Evolutionary conservation across 495 filamentous ascomycete species (phyloP).

Genomic region (Podospora fimiseda): DNA sequence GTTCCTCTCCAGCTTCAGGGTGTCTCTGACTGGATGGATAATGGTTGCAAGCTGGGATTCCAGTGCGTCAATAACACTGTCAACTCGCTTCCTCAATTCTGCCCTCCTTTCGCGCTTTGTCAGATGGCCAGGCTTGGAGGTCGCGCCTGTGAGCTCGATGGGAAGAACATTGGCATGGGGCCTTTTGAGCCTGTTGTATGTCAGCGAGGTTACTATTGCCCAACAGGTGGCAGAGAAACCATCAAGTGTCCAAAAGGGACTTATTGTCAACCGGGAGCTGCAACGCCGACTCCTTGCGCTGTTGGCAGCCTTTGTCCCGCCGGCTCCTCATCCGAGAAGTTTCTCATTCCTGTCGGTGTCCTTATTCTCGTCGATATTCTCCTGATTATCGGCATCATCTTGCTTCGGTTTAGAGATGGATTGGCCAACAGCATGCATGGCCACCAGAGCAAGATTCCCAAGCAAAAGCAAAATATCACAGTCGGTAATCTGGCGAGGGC

Average conservation of each 20-base stretch:
- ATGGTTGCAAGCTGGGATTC: conserved; percentile 36
- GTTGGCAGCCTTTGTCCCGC: conserved; percentile 36
- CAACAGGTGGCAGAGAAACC: conserved; percentile 23
- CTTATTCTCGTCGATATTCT: conserved; percentile 37
- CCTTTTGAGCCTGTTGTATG: conserved; percentile 42
- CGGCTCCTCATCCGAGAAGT: conserved; percentile 28
- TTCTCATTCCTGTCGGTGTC: conserved; percentile 36
- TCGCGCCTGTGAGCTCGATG: conserved; percentile 22
- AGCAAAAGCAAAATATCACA: neutral
- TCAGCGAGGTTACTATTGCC: conserved; percentile 39
- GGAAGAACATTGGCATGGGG: conserved; percentile 31
- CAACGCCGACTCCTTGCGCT: conserved; percentile 35
- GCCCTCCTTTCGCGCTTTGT: conserved; percentile 35
- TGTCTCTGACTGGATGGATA: conserved; percentile 24
- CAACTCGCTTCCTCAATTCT: conserved; percentile 39
- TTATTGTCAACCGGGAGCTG: conserved; percentile 40
- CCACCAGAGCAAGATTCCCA: neutral
- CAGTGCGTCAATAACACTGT: conserved; percentile 40
- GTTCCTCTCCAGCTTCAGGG: conserved; percentile 32
- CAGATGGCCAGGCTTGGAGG: conserved; percentile 31
- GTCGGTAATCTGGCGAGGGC: neutral
- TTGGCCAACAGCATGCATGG: conserved; percentile 6
- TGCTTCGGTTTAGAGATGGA: conserved; percentile 21
- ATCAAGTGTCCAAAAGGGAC: conserved; percentile 36
- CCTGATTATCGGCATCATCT: conserved; percentile 26